Base-by-base conservation (phyloP, 192 early-diverging fungal species). In the Allomyces macrogynus region DNA sequence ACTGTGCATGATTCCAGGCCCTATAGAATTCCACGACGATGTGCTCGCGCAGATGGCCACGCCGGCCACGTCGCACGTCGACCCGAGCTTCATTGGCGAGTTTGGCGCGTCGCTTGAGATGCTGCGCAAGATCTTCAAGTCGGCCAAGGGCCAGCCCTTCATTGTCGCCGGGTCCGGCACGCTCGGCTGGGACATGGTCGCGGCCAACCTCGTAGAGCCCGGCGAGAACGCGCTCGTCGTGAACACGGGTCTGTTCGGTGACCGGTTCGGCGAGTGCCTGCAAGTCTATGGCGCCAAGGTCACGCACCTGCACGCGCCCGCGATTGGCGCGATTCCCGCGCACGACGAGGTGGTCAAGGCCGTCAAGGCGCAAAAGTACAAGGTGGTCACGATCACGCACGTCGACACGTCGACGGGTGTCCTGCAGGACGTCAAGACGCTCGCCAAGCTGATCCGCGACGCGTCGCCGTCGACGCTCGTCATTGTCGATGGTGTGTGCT, bases 401-500 rank as follows among this genome's bases (percentile, higher is more conserved):
- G 92, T 95, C 14, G 95, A 98, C 72, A 97, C 95, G 4, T 94
- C 91, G 23, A 89, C 92, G 22, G 89, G 90, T 67, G 95, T 98
- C 60, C 80, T 98, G 66, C 75, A 76, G 49, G 90, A 94, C 71
- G 81, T 93, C 65, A 76, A 88, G 72, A 77, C 78, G 27, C 82
- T 95, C 66, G 77, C 87, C 60, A 75, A 80, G 61, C 63, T 89
- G 23, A 86, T 95, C 24, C 77, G 81, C 61, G 73, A 83, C 65
- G 67, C 80, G 27, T 92, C 91, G 16, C 91, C 95, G 8, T 73
- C 81, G 27, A 93, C 95, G 44, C 77, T 98, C 40, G 89, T 98
- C 43, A 81, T 89, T 12, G 81, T 98, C 44, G 95, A 98, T 68
- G 95, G 89, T 67, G 95, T 98, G 27, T 98, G 95, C 72, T 90